These are phyloP conservation scores for Nannochloris sp. DNA, from an alignment of 139 green algal species.

Conservation along the genomic window DNA sequence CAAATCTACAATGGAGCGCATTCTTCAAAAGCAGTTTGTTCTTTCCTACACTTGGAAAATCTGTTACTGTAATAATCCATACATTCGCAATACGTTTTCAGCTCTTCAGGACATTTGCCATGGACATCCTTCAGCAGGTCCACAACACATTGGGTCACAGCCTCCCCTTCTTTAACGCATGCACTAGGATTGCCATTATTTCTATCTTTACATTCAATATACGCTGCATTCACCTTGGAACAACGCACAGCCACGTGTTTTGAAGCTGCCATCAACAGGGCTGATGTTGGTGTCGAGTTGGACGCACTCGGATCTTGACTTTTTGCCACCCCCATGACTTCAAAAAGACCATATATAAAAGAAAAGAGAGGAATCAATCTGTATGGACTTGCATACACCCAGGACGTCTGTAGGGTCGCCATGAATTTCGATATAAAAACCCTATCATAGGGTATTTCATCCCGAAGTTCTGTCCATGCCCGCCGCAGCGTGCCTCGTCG, in stretches of 20 bases:
- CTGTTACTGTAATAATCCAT: conserved; percentile 63
- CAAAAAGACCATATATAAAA: too few species aligned
- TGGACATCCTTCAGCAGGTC: conserved; percentile 53
- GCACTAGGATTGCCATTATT: conserved; percentile 41
- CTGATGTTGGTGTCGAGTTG: conserved; percentile 34
- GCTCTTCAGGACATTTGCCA: conserved; percentile 33
- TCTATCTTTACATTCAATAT: conserved; percentile 45
- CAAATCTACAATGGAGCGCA: not conserved
- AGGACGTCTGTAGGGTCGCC: too few species aligned
- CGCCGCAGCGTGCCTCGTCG: too few species aligned
- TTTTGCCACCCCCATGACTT: too few species aligned
- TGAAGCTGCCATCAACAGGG: conserved; percentile 47
- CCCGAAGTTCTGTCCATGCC: too few species aligned
- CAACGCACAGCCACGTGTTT: conserved; percentile 52
- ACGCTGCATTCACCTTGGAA: conserved; percentile 38
- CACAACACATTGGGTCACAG: conserved; percentile 48
- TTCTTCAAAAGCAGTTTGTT: conserved; percentile 43
- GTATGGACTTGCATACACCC: too few species aligned
- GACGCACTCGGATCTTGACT: not conserved
- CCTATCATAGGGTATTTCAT: too few species aligned
- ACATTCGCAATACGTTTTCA: conserved; percentile 52
- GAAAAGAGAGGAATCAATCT: too few species aligned
- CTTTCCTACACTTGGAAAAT: conserved; percentile 47
- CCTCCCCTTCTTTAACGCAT: conserved; percentile 43
- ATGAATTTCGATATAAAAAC: too few species aligned